A percentile compares a stretch with the other conserved stretches of the same genome.
Conservation (phyloP, 805 yeast genomes). For the Grigorovia humatica region DNA sequence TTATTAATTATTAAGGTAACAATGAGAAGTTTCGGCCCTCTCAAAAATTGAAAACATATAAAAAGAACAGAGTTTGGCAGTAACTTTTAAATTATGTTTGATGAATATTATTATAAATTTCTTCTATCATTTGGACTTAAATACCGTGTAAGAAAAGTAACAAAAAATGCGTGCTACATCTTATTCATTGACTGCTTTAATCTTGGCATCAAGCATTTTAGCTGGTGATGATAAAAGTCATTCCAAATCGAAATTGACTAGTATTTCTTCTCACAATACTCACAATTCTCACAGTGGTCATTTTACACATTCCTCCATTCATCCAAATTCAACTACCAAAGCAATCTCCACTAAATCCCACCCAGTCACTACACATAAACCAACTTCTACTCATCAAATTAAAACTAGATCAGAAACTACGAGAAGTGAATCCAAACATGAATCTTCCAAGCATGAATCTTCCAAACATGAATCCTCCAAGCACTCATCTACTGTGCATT, state of each 20-base stretch:
- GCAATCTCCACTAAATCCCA: neutral
- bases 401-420: neutral
- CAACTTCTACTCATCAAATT: neutral
- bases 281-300: neutral
- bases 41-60: neutral
- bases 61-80: neutral
- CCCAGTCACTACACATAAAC: neutral
- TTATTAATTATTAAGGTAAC: no score
- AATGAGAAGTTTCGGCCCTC: no score
- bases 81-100: neutral
- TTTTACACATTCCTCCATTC: neutral
- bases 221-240: constrained; percentile 2
- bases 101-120: no score
- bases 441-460: neutral
- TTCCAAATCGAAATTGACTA: neutral
- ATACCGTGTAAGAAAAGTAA: neutral
- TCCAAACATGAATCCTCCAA: no score
- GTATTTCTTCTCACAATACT: neutral
- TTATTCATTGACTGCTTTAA: neutral
- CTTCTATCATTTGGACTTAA: neutral
- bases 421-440: neutral
- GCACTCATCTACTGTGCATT: neutral
- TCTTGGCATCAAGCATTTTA: neutral
- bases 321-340: neutral
- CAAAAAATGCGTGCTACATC: neutral